A percentile compares a stretch with the other conserved stretches of the same genome.
Evolutionary conservation across 1,139 yeast genomes (phyloP).

Genomic region (Geotrichum europaeum): DNA sequence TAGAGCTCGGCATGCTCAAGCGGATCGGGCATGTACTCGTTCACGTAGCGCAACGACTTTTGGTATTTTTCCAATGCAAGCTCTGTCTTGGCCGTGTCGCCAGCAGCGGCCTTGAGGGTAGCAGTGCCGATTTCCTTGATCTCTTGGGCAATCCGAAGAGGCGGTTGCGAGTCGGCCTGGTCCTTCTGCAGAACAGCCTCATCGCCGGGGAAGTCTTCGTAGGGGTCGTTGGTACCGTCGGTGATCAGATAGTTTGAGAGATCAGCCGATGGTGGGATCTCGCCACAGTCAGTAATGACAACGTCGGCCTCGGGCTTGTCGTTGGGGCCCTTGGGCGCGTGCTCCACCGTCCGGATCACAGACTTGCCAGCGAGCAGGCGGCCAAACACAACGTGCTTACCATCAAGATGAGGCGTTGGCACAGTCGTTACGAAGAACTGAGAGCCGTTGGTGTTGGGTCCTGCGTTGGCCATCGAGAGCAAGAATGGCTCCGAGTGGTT

Average conservation of each 20-base stretch:
- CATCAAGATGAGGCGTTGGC: conserved; percentile 78
- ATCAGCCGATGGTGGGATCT: conserved; percentile 40
- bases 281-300: conserved; percentile 65
- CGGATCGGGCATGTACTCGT: conserved; percentile 58
- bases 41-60: conserved; percentile 63
- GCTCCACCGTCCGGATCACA: conserved; percentile 70
- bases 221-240: conserved; percentile 81
- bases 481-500: conserved; percentile 80
- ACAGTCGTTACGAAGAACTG: conserved; percentile 84
- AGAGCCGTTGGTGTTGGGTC: conserved; percentile 91
- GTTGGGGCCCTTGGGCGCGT: conserved; percentile 51
- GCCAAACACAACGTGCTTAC: conserved; percentile 95
- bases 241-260: conserved; percentile 30
- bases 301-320: conserved; percentile 65
- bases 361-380: conserved; percentile 78
- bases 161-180: conserved; percentile 49
- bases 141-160: conserved; percentile 52
- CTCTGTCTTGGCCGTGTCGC: conserved; percentile 43
- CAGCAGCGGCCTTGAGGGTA: conserved; percentile 46
- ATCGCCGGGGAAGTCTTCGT: conserved; percentile 69
- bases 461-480: conserved; percentile 94
- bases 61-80: conserved; percentile 60
- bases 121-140: conserved; percentile 78
- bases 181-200: conserved; percentile 40
- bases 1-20: conserved; percentile 23